Evolutionary conservation across 441 rosid species (phyloP), one percentile per base, ranked within the genome.

Genomic region (Cnidoscolus chayamansa): DNA sequence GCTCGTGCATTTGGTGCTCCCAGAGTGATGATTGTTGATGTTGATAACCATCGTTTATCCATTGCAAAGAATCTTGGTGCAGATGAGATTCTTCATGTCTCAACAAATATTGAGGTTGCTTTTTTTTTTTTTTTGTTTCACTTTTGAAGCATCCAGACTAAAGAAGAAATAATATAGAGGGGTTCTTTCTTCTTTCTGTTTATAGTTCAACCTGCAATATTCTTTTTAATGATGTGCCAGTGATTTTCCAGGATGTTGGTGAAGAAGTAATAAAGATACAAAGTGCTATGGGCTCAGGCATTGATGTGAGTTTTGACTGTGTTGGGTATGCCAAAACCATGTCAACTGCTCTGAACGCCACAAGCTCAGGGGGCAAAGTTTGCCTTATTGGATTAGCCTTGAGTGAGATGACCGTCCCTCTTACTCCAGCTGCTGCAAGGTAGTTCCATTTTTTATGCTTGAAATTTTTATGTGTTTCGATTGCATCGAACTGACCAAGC

Each of bases 371-470:
- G 0, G 93, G 97, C 73, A 93, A 87, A 81, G 93, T 91, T 59
- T 91, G 98, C 82, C 93, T 91, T 13, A 88, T 93, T 0, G 97
- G 97, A 67, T 75, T 90, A 89, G 98, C 91, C 25, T 93, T 83
- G 53, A 74, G 67, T 2, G 80, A 87, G 67, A 90, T 90, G 90
- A 94, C 91, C 57, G 81, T 89, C 40, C 95, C 86, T 53, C 94
- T 91, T 50, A 89, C 97, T 64, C 87, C 97, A 37, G 90, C 97
- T n/a, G 91, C 96, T 57, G 92, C 93, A 66, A 90, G 96, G 97
- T 90, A 81, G 40, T 67, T 47, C 3, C 16, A 17, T 35, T 50
- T 48, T 25, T 40, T 48, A 10, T 32, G 65, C n/a, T 37, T 40
- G 19, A 43, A 45, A 45, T 19, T 55, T 64, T 25, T 1, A 55